A percentile compares a stretch with the other conserved stretches of the same genome.
Conservation (phyloP, 2,329 filamentous ascomycete genomes). For the Aspergillus brasiliensis region DNA sequence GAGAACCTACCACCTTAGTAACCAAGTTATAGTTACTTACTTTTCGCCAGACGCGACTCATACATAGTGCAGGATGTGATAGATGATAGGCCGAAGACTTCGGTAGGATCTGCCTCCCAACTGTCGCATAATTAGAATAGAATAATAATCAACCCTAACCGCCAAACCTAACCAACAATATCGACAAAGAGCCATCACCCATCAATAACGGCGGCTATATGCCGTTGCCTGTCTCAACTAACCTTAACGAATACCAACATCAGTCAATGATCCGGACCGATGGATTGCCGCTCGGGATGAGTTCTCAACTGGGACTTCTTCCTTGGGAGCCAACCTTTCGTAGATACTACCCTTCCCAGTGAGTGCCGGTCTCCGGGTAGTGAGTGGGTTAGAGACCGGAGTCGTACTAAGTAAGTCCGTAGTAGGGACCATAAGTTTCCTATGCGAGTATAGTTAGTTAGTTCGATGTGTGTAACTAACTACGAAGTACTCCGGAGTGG, state of each 20-base stretch:
- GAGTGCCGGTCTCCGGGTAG: background rate
- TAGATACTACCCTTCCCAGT: constrained; percentile 1
- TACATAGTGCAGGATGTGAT: constrained; percentile 1
- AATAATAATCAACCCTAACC: constrained; percentile 1
- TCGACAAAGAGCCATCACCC: background rate
- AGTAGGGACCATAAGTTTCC: background rate
- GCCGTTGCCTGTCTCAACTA: constrained; percentile 1
- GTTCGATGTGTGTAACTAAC: background rate
- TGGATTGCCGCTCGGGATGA: background rate
- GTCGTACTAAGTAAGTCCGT: too few species aligned
- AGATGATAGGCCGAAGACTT: background rate
- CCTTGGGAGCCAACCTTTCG: background rate
- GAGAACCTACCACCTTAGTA: too few species aligned
- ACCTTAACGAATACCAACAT: background rate
- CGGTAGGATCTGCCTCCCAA: background rate
- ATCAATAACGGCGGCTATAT: background rate
- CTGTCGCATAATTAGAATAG: background rate
- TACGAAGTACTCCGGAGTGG: background rate
- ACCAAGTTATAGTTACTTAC: background rate
- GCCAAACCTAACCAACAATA: constrained; percentile 5
- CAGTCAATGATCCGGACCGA: background rate
- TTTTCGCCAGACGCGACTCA: constrained; percentile 1
- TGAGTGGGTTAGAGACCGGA: background rate
- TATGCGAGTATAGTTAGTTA: background rate
- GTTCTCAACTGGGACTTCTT: background rate